Percentiles rank a stretch among this genome's conserved stretches.
phyloP scores from a whole-genome alignment of 73 alveolate genomes.

The Paramecium primaurelia region DNA sequence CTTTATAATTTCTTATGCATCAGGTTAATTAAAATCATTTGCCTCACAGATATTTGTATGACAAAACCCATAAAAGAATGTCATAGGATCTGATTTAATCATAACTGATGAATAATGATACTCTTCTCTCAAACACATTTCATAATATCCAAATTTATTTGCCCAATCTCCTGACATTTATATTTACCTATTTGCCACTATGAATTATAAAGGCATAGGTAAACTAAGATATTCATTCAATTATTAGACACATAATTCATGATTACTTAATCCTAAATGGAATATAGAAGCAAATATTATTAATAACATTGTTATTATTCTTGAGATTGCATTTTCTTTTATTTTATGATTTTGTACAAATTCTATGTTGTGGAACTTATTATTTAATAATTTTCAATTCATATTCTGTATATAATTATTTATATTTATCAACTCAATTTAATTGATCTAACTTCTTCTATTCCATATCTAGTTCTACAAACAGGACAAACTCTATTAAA shows the following conservation, averaged over 20 bases:
- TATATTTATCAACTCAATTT: neutral
- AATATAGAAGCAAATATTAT: neutral
- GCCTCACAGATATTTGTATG: neutral
- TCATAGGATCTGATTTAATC: neutral
- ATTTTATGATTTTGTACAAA: neutral
- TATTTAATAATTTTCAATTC: neutral
- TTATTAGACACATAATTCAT: neutral
- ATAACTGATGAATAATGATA: neutral
- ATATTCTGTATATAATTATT: neutral
- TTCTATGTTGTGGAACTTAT: neutral
- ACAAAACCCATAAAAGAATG: neutral
- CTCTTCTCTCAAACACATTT: neutral
- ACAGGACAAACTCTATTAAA: slow-evolving; percentile 37
- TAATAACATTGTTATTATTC: neutral
- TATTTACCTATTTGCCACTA: neutral
- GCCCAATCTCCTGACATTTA: slow-evolving; percentile 13
- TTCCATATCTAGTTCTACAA: slow-evolving; percentile 10
- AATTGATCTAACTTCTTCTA: neutral
- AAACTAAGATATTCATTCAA: neutral
- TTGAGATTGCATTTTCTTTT: neutral
- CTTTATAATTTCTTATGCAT: neutral
- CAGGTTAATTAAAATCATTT: neutral
- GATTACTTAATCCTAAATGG: neutral
- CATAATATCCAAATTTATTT: neutral
- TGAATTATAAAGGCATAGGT: neutral